Base-by-base conservation (phyloP, 768 basidiomycete genomes). In the Kockovaella imperatae region DNA sequence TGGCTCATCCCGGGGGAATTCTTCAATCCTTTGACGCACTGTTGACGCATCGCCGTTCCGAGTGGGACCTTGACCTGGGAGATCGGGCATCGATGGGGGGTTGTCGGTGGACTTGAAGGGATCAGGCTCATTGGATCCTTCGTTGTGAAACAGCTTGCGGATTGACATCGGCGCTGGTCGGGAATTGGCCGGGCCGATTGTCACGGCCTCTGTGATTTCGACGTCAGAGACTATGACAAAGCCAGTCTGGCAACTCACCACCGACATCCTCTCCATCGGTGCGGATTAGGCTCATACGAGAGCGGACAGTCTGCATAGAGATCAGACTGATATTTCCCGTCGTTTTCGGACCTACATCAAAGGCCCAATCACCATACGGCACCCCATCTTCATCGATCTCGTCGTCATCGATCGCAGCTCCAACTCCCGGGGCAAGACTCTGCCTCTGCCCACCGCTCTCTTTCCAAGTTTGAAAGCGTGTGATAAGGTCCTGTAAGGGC, bases 401-500 rank as follows among this genome's bases (percentile, higher is more conserved):
- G 40, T 75, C 76, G 59, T 80, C 75, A 49, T 82, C 83, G 38
- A 82, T 80, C 30, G 77, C 77, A 5, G 62, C 69, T 28, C 69
- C 67, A 0, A 67, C 64, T 1, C 64, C 71, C 2, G 64, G 56
- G 5, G 68, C 83, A 32, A 93, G 75, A 63, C 84, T 87, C n/a
- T 80, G 80, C 45, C 88, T 77, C 34, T 80, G 80, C 2, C 83
- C 86, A 4, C 81, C 83, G 24, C 70, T 73, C 52, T 79, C 75
- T 40, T 77, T 68, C 83, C 84, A 84, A 24, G 79, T 76, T 55
- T 90, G 82, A 42, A 88, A 83, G 20, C 83, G 82, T 21, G 79
- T 72, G 39, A 95, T 77, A 26, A 97, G 76, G 47, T 97, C 95
- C 56, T 82, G 83, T 15, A 97, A 74, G 15, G 79, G 73, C 0